Conservation (phyloP, 2,329 filamentous ascomycete species). For the Cladophialophora psammophila region DNA sequence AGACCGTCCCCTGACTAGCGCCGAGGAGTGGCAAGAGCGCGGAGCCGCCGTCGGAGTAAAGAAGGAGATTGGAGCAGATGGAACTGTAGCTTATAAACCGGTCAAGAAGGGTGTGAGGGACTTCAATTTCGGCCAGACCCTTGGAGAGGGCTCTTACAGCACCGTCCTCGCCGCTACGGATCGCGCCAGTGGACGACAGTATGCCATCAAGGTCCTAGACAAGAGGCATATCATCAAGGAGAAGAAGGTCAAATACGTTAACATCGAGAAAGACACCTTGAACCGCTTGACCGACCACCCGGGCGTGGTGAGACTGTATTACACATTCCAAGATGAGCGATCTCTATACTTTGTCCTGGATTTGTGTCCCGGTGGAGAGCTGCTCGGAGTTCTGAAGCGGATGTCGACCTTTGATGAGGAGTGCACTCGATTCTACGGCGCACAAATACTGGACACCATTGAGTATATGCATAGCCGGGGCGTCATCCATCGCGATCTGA, state of each 20-base stretch:
- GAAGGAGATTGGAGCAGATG: conserved; percentile 84
- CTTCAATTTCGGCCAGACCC: conserved; percentile 87
- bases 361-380: conserved; percentile 87
- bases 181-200: conserved; percentile 91
- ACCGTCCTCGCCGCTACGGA: conserved; percentile 93
- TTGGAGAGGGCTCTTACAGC: conserved; percentile 97
- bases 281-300: conserved; percentile 96
- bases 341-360: conserved; percentile 98
- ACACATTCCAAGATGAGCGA: conserved; percentile 96
- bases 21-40: conserved; percentile 94
- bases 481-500: conserved; percentile 94
- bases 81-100: conserved; percentile 78
- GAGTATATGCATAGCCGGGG: conserved; percentile 97
- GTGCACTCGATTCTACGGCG: conserved; percentile 91
- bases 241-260: conserved; percentile 99
- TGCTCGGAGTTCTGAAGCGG: conserved; percentile 91
- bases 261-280: conserved; percentile 97
- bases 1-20: conserved; percentile 68
- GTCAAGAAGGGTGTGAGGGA: conserved; percentile 98
- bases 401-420: conserved; percentile 94
- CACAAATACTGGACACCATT: conserved; percentile 94
- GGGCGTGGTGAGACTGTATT: conserved; percentile 94
- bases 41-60: conserved; percentile 86
- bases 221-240: conserved; percentile 99
- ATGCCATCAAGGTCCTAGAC: conserved; percentile 97